Conservation (phyloP, 225 moss, liverwort and hornwort species). For the Marchantia polymorpha region DNA sequence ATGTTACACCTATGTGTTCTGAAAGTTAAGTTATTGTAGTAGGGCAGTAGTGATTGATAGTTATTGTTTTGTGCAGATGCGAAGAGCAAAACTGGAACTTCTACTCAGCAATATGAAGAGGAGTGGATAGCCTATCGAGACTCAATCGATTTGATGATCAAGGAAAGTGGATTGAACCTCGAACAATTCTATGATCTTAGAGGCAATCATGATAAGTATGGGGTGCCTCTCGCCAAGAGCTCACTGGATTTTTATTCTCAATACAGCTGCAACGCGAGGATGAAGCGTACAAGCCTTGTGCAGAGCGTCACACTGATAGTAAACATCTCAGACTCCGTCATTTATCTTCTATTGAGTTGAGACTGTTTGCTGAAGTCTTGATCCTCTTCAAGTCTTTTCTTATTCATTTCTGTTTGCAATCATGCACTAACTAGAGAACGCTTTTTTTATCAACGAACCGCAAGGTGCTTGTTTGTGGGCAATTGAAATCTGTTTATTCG, state of each 20-base stretch:
- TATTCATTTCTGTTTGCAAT: no score
- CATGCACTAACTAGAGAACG: no score
- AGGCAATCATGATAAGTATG: conserved; percentile 95
- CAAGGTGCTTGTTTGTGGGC: no score
- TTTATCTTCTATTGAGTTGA: background rate
- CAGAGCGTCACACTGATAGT: conserved; percentile 89
- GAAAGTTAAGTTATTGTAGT: no score
- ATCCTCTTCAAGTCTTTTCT: no score
- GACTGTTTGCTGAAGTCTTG: background rate
- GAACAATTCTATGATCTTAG: conserved; percentile 62
- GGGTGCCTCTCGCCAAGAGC: conserved; percentile 65
- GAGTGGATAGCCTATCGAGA: conserved; percentile 83
- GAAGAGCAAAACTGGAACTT: conserved; percentile 56
- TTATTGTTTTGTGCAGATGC: conserved; percentile 54
- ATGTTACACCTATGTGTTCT: no score
- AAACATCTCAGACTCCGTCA: background rate
- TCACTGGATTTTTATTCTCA: conserved; percentile 59
- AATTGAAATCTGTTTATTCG: no score
- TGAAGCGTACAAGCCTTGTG: conserved; percentile 69
- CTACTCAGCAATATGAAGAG: conserved; percentile 68
- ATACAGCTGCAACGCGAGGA: conserved; percentile 70
- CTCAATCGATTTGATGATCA: conserved; percentile 49
- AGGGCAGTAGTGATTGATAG: no score
- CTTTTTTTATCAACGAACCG: no score
- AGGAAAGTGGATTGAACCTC: conserved; percentile 65